Evolutionary conservation across 768 basidiomycete species (phyloP).

Genomic region (Pseudohyphozyma bogoriensis): DNA sequence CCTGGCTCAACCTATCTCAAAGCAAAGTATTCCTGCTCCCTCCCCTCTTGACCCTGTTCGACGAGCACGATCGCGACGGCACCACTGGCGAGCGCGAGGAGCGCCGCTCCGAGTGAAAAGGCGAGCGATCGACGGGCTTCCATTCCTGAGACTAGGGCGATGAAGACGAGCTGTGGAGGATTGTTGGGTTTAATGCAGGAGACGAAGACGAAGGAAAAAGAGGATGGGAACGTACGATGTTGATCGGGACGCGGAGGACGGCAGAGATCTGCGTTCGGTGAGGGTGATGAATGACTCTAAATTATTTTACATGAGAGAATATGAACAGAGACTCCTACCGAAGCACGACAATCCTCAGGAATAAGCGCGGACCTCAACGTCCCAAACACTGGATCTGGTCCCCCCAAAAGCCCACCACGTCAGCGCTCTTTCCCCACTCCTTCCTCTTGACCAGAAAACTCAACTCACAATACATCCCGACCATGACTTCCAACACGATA

Average conservation of each 20-base stretch:
- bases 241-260: constrained; percentile 64
- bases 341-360: neutral
- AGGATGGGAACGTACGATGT: constrained; percentile 46
- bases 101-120: too few relatives aligned
- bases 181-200: too few relatives aligned
- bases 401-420: neutral
- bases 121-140: too few relatives aligned
- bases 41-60: too few relatives aligned
- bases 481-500: constrained; percentile 63
- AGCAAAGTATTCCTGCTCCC: too few relatives aligned
- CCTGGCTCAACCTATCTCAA: too few relatives aligned
- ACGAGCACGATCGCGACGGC: too few relatives aligned
- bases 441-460: neutral
- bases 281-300: neutral
- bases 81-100: too few relatives aligned
- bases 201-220: too few relatives aligned
- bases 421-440: neutral
- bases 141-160: too few relatives aligned
- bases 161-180: too few relatives aligned
- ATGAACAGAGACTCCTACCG: neutral
- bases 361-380: neutral
- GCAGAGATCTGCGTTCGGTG: constrained; percentile 48
- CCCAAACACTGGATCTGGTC: neutral
- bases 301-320: neutral
- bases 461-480: constrained; percentile 54